Base-by-base conservation (phyloP, 208 protist species). In the Sergeia podlipaevii region DNA sequence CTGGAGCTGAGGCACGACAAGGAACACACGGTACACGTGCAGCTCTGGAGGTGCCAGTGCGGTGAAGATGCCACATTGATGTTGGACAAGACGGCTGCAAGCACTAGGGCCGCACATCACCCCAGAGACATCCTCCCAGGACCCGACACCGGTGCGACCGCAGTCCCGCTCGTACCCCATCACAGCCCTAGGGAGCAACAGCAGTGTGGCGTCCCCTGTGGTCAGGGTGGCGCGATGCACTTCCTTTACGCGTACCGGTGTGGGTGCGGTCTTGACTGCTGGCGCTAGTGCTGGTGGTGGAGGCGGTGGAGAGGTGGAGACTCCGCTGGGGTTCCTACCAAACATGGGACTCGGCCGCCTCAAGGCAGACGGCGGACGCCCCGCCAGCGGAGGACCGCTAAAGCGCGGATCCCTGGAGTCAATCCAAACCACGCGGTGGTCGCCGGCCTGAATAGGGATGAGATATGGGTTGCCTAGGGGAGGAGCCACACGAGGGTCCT, bases 1-100 rank as follows among this genome's bases (percentile, higher is more conserved):
- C 34, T 45, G 42, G 33, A 63, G 69, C 43, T 69, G 57, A 0
- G 60, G 68, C 10, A 76, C 74, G 36, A 90, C 64, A 17, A 84
- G 33, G 54, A 74, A 85, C 11, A 80, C 48, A 15, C 70, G 66
- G 54, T 90, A 90, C 13, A 68, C 46, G 3, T 42, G 47, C 7
- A 49, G 60, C 3, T 27, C 34, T 2, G 47, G 27, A 2, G 50
- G 56, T 0, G 54, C 45, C 20, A 73, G 23, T 8, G 55, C 39
- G 0, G 75, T 70, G 63, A 86, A 90, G 15, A 86, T 43, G 0
- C 70, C 62, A 49, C 82, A 90, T 44, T 66, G 54, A 56, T 78
- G 73, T 41, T 73, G 60, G 7, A 73, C 55, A 17, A 90, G 68
- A 34, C 83, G 60, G 45, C 75, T 69, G 23, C 66, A 78, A 38